phyloP scores from a whole-genome alignment of 306 rosid genomes.

The Rosa persica region DNA sequence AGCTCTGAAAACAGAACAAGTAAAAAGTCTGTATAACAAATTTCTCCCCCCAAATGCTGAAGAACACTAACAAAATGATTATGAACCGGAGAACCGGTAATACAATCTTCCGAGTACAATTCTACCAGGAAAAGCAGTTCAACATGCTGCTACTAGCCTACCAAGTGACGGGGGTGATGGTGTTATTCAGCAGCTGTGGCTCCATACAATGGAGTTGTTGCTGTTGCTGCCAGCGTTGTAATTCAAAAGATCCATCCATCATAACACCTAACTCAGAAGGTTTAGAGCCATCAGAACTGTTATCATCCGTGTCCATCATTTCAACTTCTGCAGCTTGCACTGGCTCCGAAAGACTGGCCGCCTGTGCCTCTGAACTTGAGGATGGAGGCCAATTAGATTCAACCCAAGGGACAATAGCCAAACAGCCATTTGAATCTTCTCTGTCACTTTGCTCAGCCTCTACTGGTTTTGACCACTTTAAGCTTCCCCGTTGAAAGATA shows the following conservation, averaged over 20 bases:
- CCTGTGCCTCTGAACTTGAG: slow-evolving; percentile 19
- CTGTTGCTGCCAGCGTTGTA: slow-evolving; percentile 33
- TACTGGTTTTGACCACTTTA: slow-evolving; percentile 12
- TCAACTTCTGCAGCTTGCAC: slow-evolving; percentile 33
- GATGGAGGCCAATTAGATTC: slow-evolving; percentile 16
- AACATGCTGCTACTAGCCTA: not conserved
- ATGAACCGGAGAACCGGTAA: not conserved
- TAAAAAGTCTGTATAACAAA: not conserved
- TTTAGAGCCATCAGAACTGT: not conserved
- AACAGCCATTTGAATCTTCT: slow-evolving; percentile 30
- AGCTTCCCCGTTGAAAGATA: slow-evolving; percentile 18
- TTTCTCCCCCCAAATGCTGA: not conserved
- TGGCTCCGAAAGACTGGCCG: slow-evolving; percentile 3
- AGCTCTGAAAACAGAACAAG: not conserved
- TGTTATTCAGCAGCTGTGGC: slow-evolving; percentile 18
- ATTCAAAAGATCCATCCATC: slow-evolving; percentile 17
- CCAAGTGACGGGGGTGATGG: slow-evolving; percentile 27
- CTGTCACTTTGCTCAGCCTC: not conserved
- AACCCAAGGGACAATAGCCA: slow-evolving; percentile 54
- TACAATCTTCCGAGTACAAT: not conserved
- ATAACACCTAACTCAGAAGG: slow-evolving; percentile 2
- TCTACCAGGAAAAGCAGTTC: not conserved
- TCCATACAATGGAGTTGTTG: slow-evolving; percentile 18
- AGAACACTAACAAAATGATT: not conserved
- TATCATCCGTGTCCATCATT: slow-evolving; percentile 51